Evolutionary conservation across 73 alveolate species (phyloP), one percentile per base, ranked within the genome.

Genomic region (Paraurostyla sp.): DNA sequence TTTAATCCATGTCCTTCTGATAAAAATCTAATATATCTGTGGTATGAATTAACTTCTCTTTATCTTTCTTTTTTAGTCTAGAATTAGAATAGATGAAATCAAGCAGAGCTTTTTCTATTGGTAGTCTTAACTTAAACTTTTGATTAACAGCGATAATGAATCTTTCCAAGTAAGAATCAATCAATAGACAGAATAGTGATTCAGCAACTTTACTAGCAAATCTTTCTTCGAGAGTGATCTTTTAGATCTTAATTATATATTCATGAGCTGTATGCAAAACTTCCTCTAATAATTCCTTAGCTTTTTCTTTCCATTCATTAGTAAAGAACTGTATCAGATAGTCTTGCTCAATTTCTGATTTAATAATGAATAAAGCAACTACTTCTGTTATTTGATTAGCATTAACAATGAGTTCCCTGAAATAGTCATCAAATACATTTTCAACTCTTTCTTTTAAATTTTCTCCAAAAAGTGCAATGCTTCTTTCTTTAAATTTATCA

Each of bases 141-240:
- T 52, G 43, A 36, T 78, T 78, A 2, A 49, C 78, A 29, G 89
- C 89, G 9, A 78, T 51, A 1, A 78, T 40, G 15, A 78, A 54
- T 54, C 89, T 49, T 54, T 78, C 89, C 1, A 78, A 51, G 35
- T 78, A 78, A 32, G 89, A 18, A 36, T 54, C 76, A 23, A 78
- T 78, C 13, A 78, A 40, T 23, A 78, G 38, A 27, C 75, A 25
- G 40, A 52, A 78, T 3, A 78, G 50, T 16, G 89, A 49, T 27
- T 78, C 89, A 18, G 89, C 89, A 3, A 78, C 89, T 54, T 78
- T 78, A 43, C 80, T 40, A 51, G 78, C 76, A 38, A 51, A 78
- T 78, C 89, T 49, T 40, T 51, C 78, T 27, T 78, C 89, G 27
- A 54, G 6, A 0, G 78, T 36, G 63, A 51, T 78, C 32, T 38